Evolutionary conservation across 2,329 filamentous ascomycete species (phyloP).

Genomic region (Fonsecaea erecta): DNA sequence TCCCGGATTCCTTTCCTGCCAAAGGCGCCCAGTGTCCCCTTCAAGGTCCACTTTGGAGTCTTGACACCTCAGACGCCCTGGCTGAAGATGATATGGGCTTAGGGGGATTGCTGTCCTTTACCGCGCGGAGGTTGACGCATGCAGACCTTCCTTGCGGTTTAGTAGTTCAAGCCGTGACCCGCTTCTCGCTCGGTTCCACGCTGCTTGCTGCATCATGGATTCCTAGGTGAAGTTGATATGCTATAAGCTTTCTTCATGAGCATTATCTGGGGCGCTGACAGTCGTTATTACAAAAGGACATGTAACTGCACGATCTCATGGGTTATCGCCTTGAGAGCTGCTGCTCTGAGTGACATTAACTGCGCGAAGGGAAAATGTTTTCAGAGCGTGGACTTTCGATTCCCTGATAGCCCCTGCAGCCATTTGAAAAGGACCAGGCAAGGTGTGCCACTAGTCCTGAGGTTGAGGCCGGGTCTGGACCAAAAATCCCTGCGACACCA

Average conservation of each 20-base stretch:
- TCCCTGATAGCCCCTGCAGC: not conserved
- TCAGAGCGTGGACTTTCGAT: not conserved
- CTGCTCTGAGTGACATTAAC: not conserved
- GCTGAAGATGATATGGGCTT: too few relatives aligned
- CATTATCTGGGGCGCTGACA: too few relatives aligned
- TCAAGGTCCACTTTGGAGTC: not conserved
- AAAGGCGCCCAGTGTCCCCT: too few relatives aligned
- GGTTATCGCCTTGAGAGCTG: not conserved
- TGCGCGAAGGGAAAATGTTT: too few relatives aligned
- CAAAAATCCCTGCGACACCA: not conserved
- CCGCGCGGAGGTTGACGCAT: not conserved
- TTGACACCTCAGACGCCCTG: not conserved
- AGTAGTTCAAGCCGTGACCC: not conserved
- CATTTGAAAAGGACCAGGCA: not conserved
- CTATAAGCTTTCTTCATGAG: too few relatives aligned
- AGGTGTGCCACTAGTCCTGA: not conserved
- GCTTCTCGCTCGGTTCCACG: not conserved
- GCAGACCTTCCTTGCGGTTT: not conserved
- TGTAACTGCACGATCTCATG: not conserved
- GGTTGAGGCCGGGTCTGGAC: not conserved
- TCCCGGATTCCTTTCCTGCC: not conserved
- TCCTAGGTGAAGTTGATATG: too few relatives aligned
- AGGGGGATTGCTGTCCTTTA: not conserved
- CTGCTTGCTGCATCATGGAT: too few relatives aligned
- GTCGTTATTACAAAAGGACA: too few relatives aligned